These are phyloP conservation scores for Arthroderma uncinatum DNA, from an alignment of 2,329 filamentous ascomycete species.

Conservation along the genomic window DNA sequence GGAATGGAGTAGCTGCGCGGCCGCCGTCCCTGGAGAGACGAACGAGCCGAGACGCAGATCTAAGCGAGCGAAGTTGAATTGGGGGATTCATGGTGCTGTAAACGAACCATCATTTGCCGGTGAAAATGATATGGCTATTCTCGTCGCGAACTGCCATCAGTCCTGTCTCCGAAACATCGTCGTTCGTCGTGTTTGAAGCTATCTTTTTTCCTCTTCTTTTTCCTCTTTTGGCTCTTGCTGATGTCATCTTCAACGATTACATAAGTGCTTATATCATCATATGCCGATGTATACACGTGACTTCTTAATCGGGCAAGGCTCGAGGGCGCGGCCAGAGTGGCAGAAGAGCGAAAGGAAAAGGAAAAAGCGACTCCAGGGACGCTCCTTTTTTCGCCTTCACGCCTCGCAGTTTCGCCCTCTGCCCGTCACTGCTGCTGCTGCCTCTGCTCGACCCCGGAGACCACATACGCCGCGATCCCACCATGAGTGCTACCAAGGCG, in stretches of 20 bases:
- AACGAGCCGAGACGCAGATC: not conserved
- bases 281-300: not conserved
- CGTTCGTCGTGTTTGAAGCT: not conserved
- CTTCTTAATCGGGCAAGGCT: not conserved
- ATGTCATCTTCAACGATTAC: not conserved
- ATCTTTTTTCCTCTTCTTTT: not conserved
- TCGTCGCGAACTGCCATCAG: not conserved
- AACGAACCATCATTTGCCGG: not conserved
- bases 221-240: not conserved
- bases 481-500: conserved; percentile 70
- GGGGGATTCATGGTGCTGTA: not conserved
- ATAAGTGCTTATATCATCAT: not conserved
- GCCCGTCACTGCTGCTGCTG: not conserved
- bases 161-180: not conserved
- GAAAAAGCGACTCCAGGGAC: not conserved
- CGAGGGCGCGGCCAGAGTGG: conserved; percentile 3
- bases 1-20: not conserved
- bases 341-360: not conserved
- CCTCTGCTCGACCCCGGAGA: not conserved
- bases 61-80: not conserved
- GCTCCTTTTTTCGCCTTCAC: not conserved
- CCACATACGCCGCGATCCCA: conserved; percentile 14
- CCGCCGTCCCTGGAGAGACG: not conserved
- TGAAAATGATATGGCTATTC: too few species aligned
- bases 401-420: not conserved